phyloP scores from a whole-genome alignment of 768 basidiomycete genomes.

The Pilatotrama ljubarskyi region DNA sequence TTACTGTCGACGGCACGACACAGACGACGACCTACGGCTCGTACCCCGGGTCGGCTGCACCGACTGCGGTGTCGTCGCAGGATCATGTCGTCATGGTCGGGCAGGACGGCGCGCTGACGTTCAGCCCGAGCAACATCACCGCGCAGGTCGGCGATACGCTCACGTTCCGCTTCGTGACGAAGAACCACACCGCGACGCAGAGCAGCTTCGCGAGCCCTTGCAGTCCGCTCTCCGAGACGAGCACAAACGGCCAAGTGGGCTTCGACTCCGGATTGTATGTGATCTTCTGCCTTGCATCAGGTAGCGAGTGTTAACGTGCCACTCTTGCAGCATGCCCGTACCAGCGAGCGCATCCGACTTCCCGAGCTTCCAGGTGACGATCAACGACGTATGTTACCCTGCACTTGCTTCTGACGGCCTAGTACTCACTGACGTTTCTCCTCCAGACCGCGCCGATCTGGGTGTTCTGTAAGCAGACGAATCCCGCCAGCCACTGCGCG shows the following conservation, averaged over 20 bases:
- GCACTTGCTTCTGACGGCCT: not conserved
- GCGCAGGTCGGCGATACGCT: conserved; percentile 40
- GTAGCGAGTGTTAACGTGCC: not conserved
- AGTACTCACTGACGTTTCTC: not conserved
- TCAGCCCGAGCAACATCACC: conserved; percentile 36
- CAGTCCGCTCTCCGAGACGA: conserved; percentile 41
- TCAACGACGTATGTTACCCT: conserved; percentile 48
- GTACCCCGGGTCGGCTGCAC: conserved; percentile 32
- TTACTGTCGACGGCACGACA: conserved; percentile 32
- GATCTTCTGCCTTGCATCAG: not conserved
- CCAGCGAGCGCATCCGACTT: conserved; percentile 43
- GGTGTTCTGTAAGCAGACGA: conserved; percentile 55
- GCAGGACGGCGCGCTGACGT: conserved; percentile 27
- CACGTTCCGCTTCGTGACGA: conserved; percentile 42
- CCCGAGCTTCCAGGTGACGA: conserved; percentile 52
- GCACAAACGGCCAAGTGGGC: conserved; percentile 44
- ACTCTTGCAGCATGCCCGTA: conserved; percentile 46
- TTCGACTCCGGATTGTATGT: conserved; percentile 42
- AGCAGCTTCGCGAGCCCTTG: conserved; percentile 39
- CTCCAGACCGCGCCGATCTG: conserved; percentile 52
- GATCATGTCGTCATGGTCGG: conserved; percentile 36
- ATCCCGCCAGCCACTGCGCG: conserved; percentile 51
- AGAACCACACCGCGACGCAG: conserved; percentile 42
- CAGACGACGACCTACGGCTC: conserved; percentile 38
- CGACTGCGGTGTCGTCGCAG: conserved; percentile 38